Percentiles rank a stretch among this genome's conserved stretches.
These are phyloP conservation scores for Aspergillus sp. DNA, from an alignment of 2,329 filamentous ascomycete genomes.

Conservation along the genomic window DNA sequence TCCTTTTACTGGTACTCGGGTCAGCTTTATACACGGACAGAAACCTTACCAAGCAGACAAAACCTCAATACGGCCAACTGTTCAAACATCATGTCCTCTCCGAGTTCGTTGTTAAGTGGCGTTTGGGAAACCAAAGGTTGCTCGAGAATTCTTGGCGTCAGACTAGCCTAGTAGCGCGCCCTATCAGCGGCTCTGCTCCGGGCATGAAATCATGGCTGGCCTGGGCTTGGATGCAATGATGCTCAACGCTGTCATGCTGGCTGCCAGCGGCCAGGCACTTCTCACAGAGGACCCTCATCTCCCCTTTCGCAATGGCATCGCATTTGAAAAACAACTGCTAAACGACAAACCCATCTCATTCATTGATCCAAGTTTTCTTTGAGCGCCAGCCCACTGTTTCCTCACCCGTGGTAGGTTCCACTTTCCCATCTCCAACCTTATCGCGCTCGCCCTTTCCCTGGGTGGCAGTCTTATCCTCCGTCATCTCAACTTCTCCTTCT, in stretches of 20 bases:
- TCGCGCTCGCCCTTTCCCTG: not conserved
- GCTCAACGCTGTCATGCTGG: not conserved
- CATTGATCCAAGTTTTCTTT: not conserved
- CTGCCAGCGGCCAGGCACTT: not conserved
- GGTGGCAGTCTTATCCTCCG: not conserved
- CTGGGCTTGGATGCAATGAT: not conserved
- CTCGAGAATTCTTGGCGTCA: constrained; percentile 1
- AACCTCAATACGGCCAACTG: no score
- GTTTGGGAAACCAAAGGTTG: not conserved
- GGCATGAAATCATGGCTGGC: constrained; percentile 17
- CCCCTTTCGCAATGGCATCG: not conserved
- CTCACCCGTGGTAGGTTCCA: constrained; percentile 9
- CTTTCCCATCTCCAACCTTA: constrained; percentile 13
- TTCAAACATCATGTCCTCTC: not conserved
- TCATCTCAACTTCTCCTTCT: not conserved
- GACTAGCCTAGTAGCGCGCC: constrained; percentile 1
- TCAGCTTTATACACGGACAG: no score
- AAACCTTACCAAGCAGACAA: no score
- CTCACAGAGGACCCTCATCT: not conserved
- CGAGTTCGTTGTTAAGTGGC: not conserved
- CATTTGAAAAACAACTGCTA: not conserved
- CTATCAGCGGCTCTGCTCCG: constrained; percentile 12
- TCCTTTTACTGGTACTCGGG: no score
- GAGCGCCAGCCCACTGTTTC: not conserved
- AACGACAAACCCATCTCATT: not conserved